Base-by-base conservation (phyloP, 495 filamentous ascomycete species). In the Hypoxylon lenormandii region DNA sequence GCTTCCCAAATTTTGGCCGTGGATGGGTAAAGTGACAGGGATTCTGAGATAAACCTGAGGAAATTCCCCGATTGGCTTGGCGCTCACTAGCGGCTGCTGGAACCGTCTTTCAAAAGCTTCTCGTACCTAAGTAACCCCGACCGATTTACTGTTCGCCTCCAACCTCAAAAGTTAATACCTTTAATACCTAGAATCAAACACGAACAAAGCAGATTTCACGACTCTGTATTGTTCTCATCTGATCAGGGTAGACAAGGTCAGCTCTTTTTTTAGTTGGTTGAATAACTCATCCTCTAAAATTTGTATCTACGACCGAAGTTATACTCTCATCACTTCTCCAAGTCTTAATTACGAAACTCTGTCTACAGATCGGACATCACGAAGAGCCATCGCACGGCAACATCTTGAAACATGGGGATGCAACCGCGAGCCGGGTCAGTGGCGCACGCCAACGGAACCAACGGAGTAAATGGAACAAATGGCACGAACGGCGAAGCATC, bases 401-500 rank as follows among this genome's bases (percentile, higher is more conserved):
- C 50, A 18, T 22, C 21, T 43, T 58, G 36, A 21, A 66, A 4
- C 45, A 75, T 75, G 73, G 71, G 70, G 26, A 71, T 76, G 40
- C 70, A 69, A 60, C 67, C 73, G 53, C 70, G 73, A 56, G 60
- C 64, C 10, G 73, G 64, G 23, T 73, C 73, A 48, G 1, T 58
- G 28, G 52, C 58, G 22, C 66, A 63, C 19, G 33, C 60, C 15
- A 67, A 53, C 42, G 70, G 45, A 30, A 50, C 51, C 2, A 48
- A 57, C 23, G 51, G 51, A 3, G 23, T 21, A n/a, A 43, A 62
- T 46, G 61, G 51, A 15, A 18, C 26, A 4, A 73, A 70, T 54
- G 52, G 60, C 21, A 30, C 26, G 23, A 66, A 64, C 18, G 26
- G 60, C 45, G 69, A 70, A 43, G 60, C 49, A 22, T 74, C 13